A percentile compares a stretch with the other conserved stretches of the same genome.
phyloP scores from a whole-genome alignment of 371 early-diverging fungal species.

The Umbelopsis sp. region DNA sequence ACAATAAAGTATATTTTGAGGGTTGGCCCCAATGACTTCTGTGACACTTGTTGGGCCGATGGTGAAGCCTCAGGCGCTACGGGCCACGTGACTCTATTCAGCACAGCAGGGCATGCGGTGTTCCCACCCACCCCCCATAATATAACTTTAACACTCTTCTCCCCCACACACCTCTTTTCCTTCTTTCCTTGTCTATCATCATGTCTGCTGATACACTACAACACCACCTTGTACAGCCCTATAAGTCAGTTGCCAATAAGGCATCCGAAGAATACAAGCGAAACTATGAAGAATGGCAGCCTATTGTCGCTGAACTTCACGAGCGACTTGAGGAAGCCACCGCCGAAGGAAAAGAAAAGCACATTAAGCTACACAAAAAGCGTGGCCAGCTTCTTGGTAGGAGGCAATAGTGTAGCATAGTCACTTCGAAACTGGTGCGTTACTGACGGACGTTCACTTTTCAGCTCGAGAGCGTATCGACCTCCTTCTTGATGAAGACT shows the following conservation, averaged over 20 bases:
- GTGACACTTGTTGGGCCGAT: neutral
- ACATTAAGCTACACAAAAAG: conserved; percentile 61
- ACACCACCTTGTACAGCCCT: conserved; percentile 44
- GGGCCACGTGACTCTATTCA: neutral
- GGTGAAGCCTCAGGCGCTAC: neutral
- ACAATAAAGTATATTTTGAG: neutral
- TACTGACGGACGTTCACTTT: neutral
- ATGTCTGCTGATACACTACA: conserved; percentile 25
- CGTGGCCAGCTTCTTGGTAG: conserved; percentile 70
- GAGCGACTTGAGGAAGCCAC: conserved; percentile 62
- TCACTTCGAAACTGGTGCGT: too few relatives aligned
- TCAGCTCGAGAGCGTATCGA: conserved; percentile 71
- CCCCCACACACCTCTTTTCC: conserved; percentile 30
- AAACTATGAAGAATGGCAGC: conserved; percentile 65
- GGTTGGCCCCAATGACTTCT: conserved; percentile 1
- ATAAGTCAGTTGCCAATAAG: conserved; percentile 38
- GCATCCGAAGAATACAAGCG: conserved; percentile 55
- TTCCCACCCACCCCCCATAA: conserved; percentile 21
- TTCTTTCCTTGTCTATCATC: conserved; percentile 24
- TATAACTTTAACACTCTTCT: conserved; percentile 18
- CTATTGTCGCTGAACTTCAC: conserved; percentile 54
- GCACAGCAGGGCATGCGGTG: neutral
- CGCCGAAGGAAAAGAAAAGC: conserved; percentile 60
- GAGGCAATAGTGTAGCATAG: neutral
- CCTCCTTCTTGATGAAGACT: conserved; percentile 71